Base-by-base conservation (phyloP, 2,329 filamentous ascomycete genomes). In the Fusarium virguliforme region DNA sequence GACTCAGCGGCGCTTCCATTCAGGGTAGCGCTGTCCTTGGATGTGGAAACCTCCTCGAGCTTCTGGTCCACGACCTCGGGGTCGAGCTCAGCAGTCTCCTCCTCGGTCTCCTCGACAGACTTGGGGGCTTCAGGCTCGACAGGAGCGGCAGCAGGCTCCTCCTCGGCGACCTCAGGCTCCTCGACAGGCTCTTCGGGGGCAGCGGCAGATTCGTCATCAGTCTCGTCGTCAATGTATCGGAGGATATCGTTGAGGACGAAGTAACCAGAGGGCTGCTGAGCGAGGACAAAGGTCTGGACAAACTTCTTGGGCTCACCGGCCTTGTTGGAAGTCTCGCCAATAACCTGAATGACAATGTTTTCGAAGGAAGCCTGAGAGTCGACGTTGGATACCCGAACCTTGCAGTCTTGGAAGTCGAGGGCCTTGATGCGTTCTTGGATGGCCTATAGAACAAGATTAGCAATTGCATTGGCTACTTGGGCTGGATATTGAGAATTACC, bases 191-290 rank as follows among this genome's bases (percentile, higher is more conserved):
- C 74, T 64, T 83, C 81, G 4, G 73, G 71, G 58, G 80, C 78
- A 51, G 70, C 65, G 30, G 90, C 67, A 51, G 73, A 83, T 68
- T 91, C 90, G 65, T 93, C 93, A 67, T 98, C 94, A 43, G 88
- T 88, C 76, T 95, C 93, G 68, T 96, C 94, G 72, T 92, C 90
- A 73, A 99, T 91, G 83, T 97, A 98, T 76, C 96, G 90, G 85
- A 98, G 94, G 80, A 99, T 97, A 79, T 99, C 96, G 83, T 99
- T 99, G 76, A 99, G 89, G 35, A 99, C 95, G 77, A 97, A 99
- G 86, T 98, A 99, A 71, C 96, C 96, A 63, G 95, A 97, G 55
- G 94, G 94, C 85, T 99, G 96, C 82, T 95, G 91, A 54, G 96
- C 96, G 70, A 99, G 92, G 70, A 99, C 94, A 76, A 99, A 99